Evolutionary conservation across 805 yeast species (phyloP).

Genomic region (Hagleromyces aurorensis): DNA sequence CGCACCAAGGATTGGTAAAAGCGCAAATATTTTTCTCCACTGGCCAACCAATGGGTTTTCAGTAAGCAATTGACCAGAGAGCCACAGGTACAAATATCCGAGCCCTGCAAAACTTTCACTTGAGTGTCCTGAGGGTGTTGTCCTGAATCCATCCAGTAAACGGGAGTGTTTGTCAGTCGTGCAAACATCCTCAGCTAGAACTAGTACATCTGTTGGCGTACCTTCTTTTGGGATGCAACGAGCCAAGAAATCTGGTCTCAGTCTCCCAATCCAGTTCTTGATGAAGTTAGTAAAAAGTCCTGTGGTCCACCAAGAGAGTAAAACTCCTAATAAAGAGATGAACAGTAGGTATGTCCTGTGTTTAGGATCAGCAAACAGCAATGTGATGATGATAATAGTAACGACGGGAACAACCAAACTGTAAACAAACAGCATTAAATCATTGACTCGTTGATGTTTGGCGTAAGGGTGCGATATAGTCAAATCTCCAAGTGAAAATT

Average conservation of each 20-base stretch:
- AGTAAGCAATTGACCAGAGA: constrained; percentile 55
- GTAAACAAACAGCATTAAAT: constrained; percentile 43
- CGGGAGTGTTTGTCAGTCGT: constrained; percentile 40
- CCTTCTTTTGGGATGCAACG: constrained; percentile 65
- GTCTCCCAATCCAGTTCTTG: constrained; percentile 82
- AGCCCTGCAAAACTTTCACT: constrained; percentile 62
- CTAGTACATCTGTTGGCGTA: constrained; percentile 48
- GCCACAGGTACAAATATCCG: constrained; percentile 55
- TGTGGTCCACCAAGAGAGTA: constrained; percentile 50
- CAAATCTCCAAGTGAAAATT: constrained; percentile 66
- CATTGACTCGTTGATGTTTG: constrained; percentile 61
- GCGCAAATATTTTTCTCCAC: constrained; percentile 51
- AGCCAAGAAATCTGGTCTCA: constrained; percentile 85
- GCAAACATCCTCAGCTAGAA: constrained; percentile 57
- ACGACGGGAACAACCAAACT: constrained; percentile 44
- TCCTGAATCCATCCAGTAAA: constrained; percentile 65
- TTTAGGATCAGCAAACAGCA: constrained; percentile 35
- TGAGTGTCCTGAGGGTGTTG: constrained; percentile 80
- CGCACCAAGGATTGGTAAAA: constrained; percentile 61
- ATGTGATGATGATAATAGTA: constrained; percentile 31
- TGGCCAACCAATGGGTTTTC: constrained; percentile 45
- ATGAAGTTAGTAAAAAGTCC: constrained; percentile 61
- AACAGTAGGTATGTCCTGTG: constrained; percentile 54
- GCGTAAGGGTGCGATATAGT: constrained; percentile 80
- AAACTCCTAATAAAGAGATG: constrained; percentile 59